Evolutionary conservation across 2,329 filamentous ascomycete species (phyloP).

Genomic region (Colletotrichum sp.): DNA sequence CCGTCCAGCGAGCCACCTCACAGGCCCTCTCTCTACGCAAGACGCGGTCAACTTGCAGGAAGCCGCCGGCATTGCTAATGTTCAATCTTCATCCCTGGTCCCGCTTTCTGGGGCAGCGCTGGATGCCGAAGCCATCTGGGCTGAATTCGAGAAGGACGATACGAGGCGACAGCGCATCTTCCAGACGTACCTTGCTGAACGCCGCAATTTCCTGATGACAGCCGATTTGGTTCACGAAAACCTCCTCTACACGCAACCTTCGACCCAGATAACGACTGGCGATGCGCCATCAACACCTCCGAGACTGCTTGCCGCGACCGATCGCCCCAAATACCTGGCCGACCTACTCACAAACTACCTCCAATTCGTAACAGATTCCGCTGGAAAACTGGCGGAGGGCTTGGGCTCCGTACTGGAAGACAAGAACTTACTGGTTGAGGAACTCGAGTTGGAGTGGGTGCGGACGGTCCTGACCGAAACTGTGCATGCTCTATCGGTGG

Average conservation of each 20-base stretch:
- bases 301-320: background rate
- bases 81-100: slow-evolving; percentile 62
- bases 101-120: slow-evolving; percentile 54
- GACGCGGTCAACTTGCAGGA: slow-evolving; percentile 79
- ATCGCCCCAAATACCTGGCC: slow-evolving; percentile 41
- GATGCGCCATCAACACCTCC: background rate
- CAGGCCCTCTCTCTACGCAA: slow-evolving; percentile 75
- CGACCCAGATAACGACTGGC: slow-evolving; percentile 6
- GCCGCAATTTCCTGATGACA: slow-evolving; percentile 70
- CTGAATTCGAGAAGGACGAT: slow-evolving; percentile 66
- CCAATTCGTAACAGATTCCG: slow-evolving; percentile 49
- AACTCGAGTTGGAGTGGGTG: slow-evolving; percentile 64
- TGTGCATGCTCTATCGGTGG: slow-evolving; percentile 74
- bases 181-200: slow-evolving; percentile 73
- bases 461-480: slow-evolving; percentile 72
- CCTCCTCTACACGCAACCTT: slow-evolving; percentile 44
- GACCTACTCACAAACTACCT: slow-evolving; percentile 55
- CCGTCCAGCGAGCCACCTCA: slow-evolving; percentile 74
- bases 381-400: slow-evolving; percentile 53
- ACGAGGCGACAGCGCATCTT: slow-evolving; percentile 72
- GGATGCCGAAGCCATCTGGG: slow-evolving; percentile 60
- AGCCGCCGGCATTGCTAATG: slow-evolving; percentile 70
- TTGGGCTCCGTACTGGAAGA: slow-evolving; percentile 59
- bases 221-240: slow-evolving; percentile 61
- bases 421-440: slow-evolving; percentile 52